Base-by-base conservation (phyloP, 2,329 filamentous ascomycete genomes). In the Aspergillus sp. region DNA sequence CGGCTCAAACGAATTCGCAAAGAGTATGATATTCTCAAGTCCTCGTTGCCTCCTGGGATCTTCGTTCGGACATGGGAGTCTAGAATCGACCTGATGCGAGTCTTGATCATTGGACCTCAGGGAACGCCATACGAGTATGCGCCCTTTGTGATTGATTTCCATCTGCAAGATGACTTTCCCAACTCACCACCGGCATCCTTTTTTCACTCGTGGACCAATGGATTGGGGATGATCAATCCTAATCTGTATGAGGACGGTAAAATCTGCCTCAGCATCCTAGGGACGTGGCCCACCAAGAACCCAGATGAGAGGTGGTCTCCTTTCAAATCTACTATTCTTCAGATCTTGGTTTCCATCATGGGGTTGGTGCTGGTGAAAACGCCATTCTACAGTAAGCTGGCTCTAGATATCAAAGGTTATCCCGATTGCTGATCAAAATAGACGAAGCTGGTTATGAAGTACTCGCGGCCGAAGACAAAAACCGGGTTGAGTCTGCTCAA, bases 211-310 rank as follows among this genome's bases (percentile, higher is more conserved):
- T 82, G 78, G 78, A 78, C 75, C 0, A 60, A 68, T 43, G 71
- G 72, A 1, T 59, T 71, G 19, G 76, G 75, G 1, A 67, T 69
- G n/a, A 66, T 82, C 26, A 83, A 83, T 49, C 79, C 79, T 0
- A 83, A 83, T 50, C 60, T 83, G 1, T 82, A 82, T 57, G 78
- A 82, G 50, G 75, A 81, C 47, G 79, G 79, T 26, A 81, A 77
- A 54, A 80, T 83, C 29, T 83, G 80, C 52, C 62, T 83, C 11
- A 77, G 72, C 48, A 58, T 83, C 19, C 61, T 83, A 5, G 78
- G 78, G 9, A 83, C 79, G 2, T 83, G 79, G 79, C 73, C 77
- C 42, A 70, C 74, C 0, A 68, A 75, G 43, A 64, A 73, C 48
- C 63, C 71, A 4, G 70, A 71, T 32, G 78, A 82, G 56, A 68